Evolutionary conservation across 2,329 filamentous ascomycete genomes (phyloP).

Genomic region (Raffaelea arxii): DNA sequence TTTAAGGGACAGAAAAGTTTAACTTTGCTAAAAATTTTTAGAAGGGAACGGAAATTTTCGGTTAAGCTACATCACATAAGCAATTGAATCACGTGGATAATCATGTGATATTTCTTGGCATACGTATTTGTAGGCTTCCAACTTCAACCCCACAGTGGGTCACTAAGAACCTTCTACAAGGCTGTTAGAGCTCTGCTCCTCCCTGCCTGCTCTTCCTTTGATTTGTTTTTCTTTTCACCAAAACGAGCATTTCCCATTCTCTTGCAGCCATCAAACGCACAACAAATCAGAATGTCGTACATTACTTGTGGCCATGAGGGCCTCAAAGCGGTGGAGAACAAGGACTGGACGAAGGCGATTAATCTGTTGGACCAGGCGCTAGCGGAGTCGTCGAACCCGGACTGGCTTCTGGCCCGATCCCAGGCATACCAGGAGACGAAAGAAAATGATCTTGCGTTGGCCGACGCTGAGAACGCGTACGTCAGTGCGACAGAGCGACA

Average conservation of each 20-base stretch:
- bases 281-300: conserved; percentile 35
- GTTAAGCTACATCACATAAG: too few species aligned
- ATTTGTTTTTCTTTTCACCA: too few species aligned
- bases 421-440: conserved; percentile 62
- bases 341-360: conserved; percentile 60
- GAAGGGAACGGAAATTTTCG: conserved; percentile 4
- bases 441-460: conserved; percentile 53
- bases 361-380: conserved; percentile 59
- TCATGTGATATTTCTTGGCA: too few species aligned
- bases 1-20: too few species aligned
- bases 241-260: too few species aligned
- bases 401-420: conserved; percentile 75
- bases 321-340: conserved; percentile 51
- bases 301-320: conserved; percentile 47
- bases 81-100: too few species aligned
- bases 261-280: too few species aligned
- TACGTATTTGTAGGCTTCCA: too few species aligned
- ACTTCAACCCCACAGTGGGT: too few species aligned
- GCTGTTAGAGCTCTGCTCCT: too few species aligned
- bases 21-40: background rate
- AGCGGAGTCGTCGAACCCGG: conserved; percentile 53
- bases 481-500: conserved; percentile 54
- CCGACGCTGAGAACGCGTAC: conserved; percentile 59
- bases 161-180: too few species aligned
- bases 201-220: too few species aligned